Base-by-base conservation (phyloP, 2,329 filamentous ascomycete species). In the Fusarium odoratissimum region DNA sequence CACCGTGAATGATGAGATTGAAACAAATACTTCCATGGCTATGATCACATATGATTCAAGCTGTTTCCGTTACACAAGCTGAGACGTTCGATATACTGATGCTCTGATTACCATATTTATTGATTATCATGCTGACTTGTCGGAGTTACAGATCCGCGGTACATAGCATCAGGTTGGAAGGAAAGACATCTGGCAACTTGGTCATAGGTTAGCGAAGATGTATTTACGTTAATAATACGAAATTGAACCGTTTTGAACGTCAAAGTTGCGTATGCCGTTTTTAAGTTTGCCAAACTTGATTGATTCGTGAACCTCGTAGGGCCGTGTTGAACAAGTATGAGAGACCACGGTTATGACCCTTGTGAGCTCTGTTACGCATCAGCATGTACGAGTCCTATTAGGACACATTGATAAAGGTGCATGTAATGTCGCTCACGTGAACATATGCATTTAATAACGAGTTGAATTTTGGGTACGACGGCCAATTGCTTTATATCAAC, bases 11-110 rank as follows among this genome's bases (percentile, higher is more conserved):
- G 63, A 65, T 66, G 63, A 66, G 49, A 66, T 42, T 25, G 49
- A 66, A 66, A 66, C 60, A 49, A 58, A 49, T 65, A 64, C 63
- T 65, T 64, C 63, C 60, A 66, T 66, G 63, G 63, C 63, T 65
- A 66, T 66, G 60, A 66, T 12, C 49, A 33, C 2, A 33, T 23
- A 49, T 64, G 63, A 66, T 58, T 66, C 49, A 58, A 66, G 42
- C 31, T 64, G 60, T 66, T 66, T 66, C 63, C 49, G 37, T 40
- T 30, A 64, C 48, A 48, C 49, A 44, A 64, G 23, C 42, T 66
- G 63, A 66, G 48, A 40, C 31, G 33, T 21, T 21, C 2, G 0
- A n/a, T 17, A 21, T 6, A 0, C 13, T 6, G 6, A 9, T 12
- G 3, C 3, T 31, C 6, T 4, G 11, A 14, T 16, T 7, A 8